Evolutionary conservation across 2,329 filamentous ascomycete species (phyloP).

Genomic region (Colletotrichum horii): DNA sequence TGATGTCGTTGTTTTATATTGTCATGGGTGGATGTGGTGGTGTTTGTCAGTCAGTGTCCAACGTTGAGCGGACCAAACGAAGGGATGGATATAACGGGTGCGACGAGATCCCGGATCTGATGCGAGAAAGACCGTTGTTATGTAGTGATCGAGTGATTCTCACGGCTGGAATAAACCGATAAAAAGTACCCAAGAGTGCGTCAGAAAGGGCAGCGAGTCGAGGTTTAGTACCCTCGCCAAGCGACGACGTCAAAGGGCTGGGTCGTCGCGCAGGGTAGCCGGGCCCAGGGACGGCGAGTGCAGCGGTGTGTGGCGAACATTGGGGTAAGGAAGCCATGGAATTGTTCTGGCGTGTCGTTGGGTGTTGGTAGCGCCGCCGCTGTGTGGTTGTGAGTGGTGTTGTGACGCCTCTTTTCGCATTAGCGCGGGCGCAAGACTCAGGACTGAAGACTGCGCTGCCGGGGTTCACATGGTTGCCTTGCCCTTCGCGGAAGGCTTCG

Average conservation of each 20-base stretch:
- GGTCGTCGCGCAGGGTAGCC: background rate
- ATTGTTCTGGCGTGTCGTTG: background rate
- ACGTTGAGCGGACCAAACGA: background rate
- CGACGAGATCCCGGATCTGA: background rate
- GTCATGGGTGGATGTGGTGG: background rate
- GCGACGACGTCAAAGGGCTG: background rate
- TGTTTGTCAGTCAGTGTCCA: background rate
- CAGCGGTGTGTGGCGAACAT: constrained; percentile 1
- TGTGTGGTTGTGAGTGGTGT: background rate
- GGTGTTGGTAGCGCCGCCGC: background rate
- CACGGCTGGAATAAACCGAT: background rate
- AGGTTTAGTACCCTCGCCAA: constrained; percentile 10
- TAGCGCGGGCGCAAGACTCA: constrained; percentile 22
- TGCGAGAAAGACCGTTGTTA: background rate
- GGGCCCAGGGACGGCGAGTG: background rate
- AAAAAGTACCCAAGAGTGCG: background rate
- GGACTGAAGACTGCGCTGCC: background rate
- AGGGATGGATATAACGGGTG: background rate
- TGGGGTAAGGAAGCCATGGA: background rate
- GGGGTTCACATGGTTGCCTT: background rate
- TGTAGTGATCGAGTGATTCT: background rate
- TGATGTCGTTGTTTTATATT: background rate
- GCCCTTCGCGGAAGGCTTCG: background rate
- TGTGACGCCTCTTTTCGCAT: constrained; percentile 2
- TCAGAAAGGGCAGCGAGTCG: background rate